These are phyloP conservation scores for Ganoderma sinense DNA, from an alignment of 1,284 basidiomycete species.

Conservation along the genomic window DNA sequence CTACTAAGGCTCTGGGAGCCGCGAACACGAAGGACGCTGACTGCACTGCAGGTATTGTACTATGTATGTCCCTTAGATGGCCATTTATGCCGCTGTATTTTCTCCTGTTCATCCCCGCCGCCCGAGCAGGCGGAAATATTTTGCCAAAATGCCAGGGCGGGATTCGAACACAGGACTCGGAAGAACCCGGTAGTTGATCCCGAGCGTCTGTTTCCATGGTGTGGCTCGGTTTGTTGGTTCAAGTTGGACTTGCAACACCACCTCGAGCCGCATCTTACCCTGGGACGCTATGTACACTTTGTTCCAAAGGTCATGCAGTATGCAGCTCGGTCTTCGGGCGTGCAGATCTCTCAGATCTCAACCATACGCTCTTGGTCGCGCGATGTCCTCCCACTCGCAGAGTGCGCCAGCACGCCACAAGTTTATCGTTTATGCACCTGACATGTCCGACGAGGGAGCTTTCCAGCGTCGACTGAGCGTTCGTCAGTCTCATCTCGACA, in stretches of 20 bases:
- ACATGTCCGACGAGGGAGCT: conserved; percentile 45
- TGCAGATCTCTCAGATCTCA: neutral
- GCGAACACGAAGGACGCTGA: neutral
- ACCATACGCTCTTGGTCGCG: neutral
- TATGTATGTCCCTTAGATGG: neutral
- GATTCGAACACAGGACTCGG: neutral
- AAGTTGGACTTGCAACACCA: neutral
- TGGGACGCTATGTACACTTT: neutral
- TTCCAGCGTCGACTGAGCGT: conserved; percentile 44
- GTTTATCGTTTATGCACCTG: conserved; percentile 50
- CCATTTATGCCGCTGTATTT: neutral
- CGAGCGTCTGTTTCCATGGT: too few species aligned
- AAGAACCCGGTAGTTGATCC: neutral
- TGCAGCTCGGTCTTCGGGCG: neutral
- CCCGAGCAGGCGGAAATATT: neutral
- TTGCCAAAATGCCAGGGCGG: neutral
- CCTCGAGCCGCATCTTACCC: neutral
- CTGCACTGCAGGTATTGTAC: neutral
- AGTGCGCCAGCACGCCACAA: conserved; percentile 28
- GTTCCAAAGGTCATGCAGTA: neutral
- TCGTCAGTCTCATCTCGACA: conserved; percentile 42
- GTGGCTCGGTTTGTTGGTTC: neutral
- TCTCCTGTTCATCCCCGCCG: neutral
- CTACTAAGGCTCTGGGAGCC: neutral
- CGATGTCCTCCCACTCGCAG: conserved; percentile 16